Evolutionary conservation across 805 yeast genomes (phyloP).

Genomic region (Teunomyces tritomae): DNA sequence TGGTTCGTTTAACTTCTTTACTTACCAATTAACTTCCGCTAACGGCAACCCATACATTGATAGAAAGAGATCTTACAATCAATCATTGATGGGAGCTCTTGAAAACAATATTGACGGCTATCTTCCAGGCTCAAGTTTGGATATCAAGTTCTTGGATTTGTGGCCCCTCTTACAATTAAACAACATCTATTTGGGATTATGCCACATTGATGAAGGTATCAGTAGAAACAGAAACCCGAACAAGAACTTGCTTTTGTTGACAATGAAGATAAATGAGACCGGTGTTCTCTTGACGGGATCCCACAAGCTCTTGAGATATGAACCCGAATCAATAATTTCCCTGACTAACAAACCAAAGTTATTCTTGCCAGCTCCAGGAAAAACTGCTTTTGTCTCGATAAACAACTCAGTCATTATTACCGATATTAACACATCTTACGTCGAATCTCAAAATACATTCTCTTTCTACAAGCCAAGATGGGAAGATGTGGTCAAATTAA

Average conservation of each 20-base stretch:
- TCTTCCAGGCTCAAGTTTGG: conserved; percentile 43
- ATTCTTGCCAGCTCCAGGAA: conserved; percentile 55
- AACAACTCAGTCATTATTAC: conserved; percentile 62
- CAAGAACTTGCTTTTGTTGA: conserved; percentile 46
- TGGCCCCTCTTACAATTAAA: conserved; percentile 42
- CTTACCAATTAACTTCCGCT: conserved; percentile 27
- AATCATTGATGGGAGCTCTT: conserved; percentile 27
- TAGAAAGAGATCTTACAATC: conserved; percentile 25
- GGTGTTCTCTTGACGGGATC: conserved; percentile 60
- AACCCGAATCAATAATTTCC: conserved; percentile 7
- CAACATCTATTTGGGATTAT: conserved; percentile 43
- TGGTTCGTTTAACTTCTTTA: conserved; percentile 36
- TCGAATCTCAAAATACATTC: conserved; percentile 15
- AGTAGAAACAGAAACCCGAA: conserved; percentile 7
- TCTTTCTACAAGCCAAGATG: conserved; percentile 52
- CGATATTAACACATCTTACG: conserved; percentile 48
- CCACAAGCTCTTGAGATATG: conserved; percentile 55
- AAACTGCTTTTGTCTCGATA: conserved; percentile 59
- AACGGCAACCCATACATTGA: conserved; percentile 27
- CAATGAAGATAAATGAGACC: conserved; percentile 49
- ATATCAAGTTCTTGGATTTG: conserved; percentile 61
- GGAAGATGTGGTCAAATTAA: conserved; percentile 76
- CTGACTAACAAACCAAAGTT: conserved; percentile 41
- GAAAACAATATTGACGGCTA: conserved; percentile 40
- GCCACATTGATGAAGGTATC: conserved; percentile 17